Base-by-base conservation (phyloP, 345 rosid species). In the Aquilaria yunnanensis region DNA sequence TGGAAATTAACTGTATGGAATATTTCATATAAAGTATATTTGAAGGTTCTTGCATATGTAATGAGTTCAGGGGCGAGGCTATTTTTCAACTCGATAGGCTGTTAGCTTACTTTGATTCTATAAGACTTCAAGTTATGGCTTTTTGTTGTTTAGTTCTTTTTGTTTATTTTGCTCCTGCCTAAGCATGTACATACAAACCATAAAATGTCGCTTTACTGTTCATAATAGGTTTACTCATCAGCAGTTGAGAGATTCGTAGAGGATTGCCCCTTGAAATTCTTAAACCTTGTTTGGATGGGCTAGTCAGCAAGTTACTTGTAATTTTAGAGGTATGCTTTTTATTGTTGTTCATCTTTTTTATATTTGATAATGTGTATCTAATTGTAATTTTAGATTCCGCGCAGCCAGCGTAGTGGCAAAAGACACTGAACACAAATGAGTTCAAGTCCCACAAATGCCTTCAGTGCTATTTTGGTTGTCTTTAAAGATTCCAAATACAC, bases 191-290 rank as follows among this genome's bases (percentile, higher is more conserved):
- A 14, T 9, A 14, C 51, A 23, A 5, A 30, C 14, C 41, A 43
- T n/a, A n/a, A 6, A 31, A 59, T 47, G n/a, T 41, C 52, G 13
- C 54, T 16, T 48, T 0, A 5, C 16, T 64, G 10, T 46, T 61
- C 47, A 31, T 64, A 56, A 34, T 50, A 12, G 23, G 31, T 47
- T 53, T 8, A 51, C 57, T 14, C 99, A 55, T 95, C 99, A 30
- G 97, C 99, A 8, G 89, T 95, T 32, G 93, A 91, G 52, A 95
- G 91, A 80, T 95, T 89, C 74, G 91, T 97, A 55, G 99, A 91
- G 78, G 90, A 89, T 72, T 95, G 97, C 72, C 99, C 32, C 93
- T 97, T 9, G 99, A 85, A 71, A 91, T 95, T 67, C 75, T 95
- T 66, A 78, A 86, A n/a, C 89, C 90, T 10, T 95, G 90, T 70